Conservation (phyloP, 208 protist species). For the Wallacemonas sp. region DNA sequence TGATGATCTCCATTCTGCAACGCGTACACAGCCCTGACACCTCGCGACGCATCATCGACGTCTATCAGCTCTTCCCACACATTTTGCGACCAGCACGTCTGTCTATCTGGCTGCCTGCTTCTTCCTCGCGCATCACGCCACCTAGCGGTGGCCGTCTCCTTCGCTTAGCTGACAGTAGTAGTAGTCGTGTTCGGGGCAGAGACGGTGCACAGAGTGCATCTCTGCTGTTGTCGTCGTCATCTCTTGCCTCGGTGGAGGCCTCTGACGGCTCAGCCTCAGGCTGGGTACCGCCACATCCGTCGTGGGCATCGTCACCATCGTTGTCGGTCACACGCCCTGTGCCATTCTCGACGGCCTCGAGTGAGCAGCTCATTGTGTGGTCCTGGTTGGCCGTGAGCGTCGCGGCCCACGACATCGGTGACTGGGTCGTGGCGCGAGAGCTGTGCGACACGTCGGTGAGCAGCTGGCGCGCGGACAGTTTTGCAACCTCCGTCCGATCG, state of each 20-base stretch:
- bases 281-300: neutral
- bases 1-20: slow-evolving; percentile 41
- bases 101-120: too few species aligned
- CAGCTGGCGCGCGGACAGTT: too few species aligned
- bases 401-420: slow-evolving; percentile 45
- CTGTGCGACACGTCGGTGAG: slow-evolving; percentile 32
- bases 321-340: neutral
- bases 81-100: neutral
- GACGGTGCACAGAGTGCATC: too few species aligned
- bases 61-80: slow-evolving; percentile 11
- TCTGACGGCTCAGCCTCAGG: too few species aligned
- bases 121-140: too few species aligned
- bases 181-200: too few species aligned
- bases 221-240: too few species aligned
- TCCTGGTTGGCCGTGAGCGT: slow-evolving; percentile 26
- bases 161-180: too few species aligned
- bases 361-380: slow-evolving; percentile 12
- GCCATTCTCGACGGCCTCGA: neutral
- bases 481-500: too few species aligned
- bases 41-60: neutral
- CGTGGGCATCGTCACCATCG: neutral
- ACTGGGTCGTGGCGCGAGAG: slow-evolving; percentile 44
- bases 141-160: too few species aligned
- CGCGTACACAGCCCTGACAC: slow-evolving; percentile 9
- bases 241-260: too few species aligned